Evolutionary conservation across 352 stramenopile species (phyloP).

Genomic region (Hyphochytrium catenoides): DNA sequence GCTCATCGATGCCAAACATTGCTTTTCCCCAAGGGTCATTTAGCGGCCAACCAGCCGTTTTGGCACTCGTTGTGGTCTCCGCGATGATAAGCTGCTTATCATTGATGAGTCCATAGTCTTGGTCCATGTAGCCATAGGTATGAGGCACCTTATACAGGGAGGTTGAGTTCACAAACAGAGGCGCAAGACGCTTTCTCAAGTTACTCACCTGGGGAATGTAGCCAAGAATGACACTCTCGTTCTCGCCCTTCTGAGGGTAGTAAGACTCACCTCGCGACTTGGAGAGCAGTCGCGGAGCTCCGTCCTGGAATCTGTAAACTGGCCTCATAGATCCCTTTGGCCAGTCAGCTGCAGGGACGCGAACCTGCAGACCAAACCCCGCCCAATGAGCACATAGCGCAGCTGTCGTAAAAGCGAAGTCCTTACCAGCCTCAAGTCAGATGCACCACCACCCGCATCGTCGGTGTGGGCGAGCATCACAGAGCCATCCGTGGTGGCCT

Average conservation of each 20-base stretch:
- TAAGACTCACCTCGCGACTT: not conserved
- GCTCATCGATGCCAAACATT: slow-evolving; percentile 20
- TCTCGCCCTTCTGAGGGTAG: not conserved
- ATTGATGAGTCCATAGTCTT: slow-evolving; percentile 41
- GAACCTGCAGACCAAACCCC: too few species aligned
- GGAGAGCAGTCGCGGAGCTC: slow-evolving; percentile 4
- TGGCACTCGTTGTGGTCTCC: slow-evolving; percentile 28
- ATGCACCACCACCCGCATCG: slow-evolving; percentile 5
- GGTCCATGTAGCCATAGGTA: slow-evolving; percentile 39
- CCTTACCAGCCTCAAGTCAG: slow-evolving; percentile 6
- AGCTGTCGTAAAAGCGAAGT: too few species aligned
- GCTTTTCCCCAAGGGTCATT: slow-evolving; percentile 10
- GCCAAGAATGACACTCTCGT: slow-evolving; percentile 9
- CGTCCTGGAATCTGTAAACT: slow-evolving; percentile 4
- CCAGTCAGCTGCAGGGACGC: slow-evolving; percentile 1
- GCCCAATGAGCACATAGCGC: too few species aligned
- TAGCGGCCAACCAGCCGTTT: slow-evolving; percentile 10
- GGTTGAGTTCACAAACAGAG: too few species aligned
- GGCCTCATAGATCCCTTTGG: not conserved
- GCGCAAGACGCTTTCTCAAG: too few species aligned
- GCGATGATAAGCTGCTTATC: slow-evolving; percentile 33
- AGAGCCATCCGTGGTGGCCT: slow-evolving; percentile 7
- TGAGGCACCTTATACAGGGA: too few species aligned
- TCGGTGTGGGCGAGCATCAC: slow-evolving; percentile 9
- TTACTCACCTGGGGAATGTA: slow-evolving; percentile 22